phyloP scores from a whole-genome alignment of 805 yeast species.

The Lipomyces mesembrius region DNA sequence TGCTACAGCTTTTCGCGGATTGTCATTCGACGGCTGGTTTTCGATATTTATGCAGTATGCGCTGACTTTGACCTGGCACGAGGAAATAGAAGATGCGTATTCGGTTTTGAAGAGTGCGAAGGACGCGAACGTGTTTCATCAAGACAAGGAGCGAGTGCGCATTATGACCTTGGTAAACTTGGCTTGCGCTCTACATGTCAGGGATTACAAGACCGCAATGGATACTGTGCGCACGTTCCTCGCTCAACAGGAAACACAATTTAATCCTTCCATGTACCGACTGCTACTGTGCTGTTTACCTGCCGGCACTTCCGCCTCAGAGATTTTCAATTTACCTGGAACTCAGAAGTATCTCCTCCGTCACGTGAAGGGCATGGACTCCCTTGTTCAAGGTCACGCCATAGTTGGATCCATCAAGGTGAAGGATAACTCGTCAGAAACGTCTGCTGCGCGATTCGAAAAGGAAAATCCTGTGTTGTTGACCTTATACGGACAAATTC shows the following conservation, averaged over 20 bases:
- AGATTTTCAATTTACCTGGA: slow-evolving; percentile 71
- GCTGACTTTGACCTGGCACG: slow-evolving; percentile 64
- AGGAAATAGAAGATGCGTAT: slow-evolving; percentile 64
- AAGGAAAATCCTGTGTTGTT: slow-evolving; percentile 64
- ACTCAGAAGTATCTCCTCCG: slow-evolving; percentile 90
- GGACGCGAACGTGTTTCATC: slow-evolving; percentile 76
- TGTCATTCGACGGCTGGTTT: slow-evolving; percentile 82
- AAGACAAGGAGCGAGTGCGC: slow-evolving; percentile 62
- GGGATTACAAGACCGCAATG: slow-evolving; percentile 60
- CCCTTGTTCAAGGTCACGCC: slow-evolving; percentile 57
- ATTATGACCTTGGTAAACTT: slow-evolving; percentile 68
- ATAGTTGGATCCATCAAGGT: slow-evolving; percentile 79
- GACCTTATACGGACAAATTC: slow-evolving; percentile 76
- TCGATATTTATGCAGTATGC: slow-evolving; percentile 80
- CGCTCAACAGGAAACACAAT: slow-evolving; percentile 63
- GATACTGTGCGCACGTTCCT: slow-evolving; percentile 57
- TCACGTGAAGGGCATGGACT: slow-evolving; percentile 87
- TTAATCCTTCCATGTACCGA: slow-evolving; percentile 68
- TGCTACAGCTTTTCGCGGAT: slow-evolving; percentile 63
- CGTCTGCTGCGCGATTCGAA: slow-evolving; percentile 20
- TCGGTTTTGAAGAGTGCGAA: slow-evolving; percentile 74
- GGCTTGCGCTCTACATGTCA: slow-evolving; percentile 57
- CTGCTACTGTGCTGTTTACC: slow-evolving; percentile 67
- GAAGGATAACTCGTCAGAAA: slow-evolving; percentile 47
- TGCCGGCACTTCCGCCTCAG: slow-evolving; percentile 63